Conservation (phyloP, 768 basidiomycete species). For the Termitomyces bulborhizus region DNA sequence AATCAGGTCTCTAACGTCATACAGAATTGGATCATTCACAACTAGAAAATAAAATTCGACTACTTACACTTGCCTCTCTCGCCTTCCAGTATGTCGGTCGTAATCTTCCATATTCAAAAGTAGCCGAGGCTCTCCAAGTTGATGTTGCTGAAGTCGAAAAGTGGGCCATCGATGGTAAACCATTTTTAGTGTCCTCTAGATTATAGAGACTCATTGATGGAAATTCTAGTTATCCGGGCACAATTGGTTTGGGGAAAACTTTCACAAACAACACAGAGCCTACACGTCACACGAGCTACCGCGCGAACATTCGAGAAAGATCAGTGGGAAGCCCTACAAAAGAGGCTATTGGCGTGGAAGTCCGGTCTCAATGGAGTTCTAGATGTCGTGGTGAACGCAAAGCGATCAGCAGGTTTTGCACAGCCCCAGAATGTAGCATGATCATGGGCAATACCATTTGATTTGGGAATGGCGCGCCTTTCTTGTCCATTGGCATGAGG, state of each 20-base stretch:
- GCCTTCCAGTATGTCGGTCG: conserved; percentile 74
- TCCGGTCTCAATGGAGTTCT: conserved; percentile 60
- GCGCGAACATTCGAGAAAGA: conserved; percentile 69
- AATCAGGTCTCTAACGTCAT: conserved; percentile 1
- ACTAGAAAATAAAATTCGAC: conserved; percentile 74
- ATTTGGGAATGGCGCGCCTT: background rate
- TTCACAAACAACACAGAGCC: conserved; percentile 68
- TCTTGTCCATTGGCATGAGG: background rate
- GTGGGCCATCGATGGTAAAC: conserved; percentile 81
- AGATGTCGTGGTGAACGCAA: conserved; percentile 60
- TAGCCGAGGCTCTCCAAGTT: conserved; percentile 64
- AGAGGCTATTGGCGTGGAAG: conserved; percentile 74
- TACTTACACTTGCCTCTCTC: conserved; percentile 69
- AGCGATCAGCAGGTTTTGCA: conserved; percentile 34
- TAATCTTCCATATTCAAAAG: conserved; percentile 63
- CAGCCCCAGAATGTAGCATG: conserved; percentile 15
- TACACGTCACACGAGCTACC: conserved; percentile 69
- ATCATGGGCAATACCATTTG: conserved; percentile 2
- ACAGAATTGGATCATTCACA: conserved; percentile 51
- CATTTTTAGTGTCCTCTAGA: background rate
- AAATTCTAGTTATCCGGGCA: conserved; percentile 63
- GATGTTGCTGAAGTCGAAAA: conserved; percentile 65
- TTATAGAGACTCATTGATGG: background rate
- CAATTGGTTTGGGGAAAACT: conserved; percentile 79
- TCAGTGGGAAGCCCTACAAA: conserved; percentile 78